phyloP scores from a whole-genome alignment of 176 grass and related monocot species.

The Tillandsia fasciculata region DNA sequence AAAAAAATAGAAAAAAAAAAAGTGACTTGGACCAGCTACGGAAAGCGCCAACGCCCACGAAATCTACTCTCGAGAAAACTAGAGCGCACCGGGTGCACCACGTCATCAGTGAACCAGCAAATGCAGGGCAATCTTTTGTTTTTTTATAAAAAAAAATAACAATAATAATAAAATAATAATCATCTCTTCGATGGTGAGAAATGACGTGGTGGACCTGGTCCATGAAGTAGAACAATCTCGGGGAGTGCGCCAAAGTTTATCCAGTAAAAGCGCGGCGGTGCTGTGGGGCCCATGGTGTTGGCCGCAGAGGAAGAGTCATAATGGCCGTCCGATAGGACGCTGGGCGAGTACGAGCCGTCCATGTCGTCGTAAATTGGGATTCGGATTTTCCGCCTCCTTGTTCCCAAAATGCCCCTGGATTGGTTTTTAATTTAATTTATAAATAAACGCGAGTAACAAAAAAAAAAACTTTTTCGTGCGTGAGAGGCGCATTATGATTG shows the following conservation, averaged over 20 bases:
- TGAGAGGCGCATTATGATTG: background rate
- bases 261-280: background rate
- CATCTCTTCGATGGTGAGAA: no score
- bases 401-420: background rate
- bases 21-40: background rate
- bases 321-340: slow-evolving; percentile 23
- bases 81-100: no score
- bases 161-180: no score
- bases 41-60: no score
- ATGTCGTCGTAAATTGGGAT: slow-evolving; percentile 16
- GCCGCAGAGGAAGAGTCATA: background rate
- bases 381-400: background rate
- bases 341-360: slow-evolving; percentile 3
- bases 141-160: no score
- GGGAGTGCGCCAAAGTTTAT: background rate
- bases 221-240: background rate
- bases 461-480: background rate
- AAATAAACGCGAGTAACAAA: background rate
- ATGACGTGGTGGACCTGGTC: no score
- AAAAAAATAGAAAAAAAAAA: background rate
- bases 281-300: background rate
- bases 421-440: background rate
- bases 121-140: no score
- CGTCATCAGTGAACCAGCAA: no score
- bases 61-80: no score